These are phyloP conservation scores for Penicillium palitans DNA, from an alignment of 2,329 filamentous ascomycete genomes.

Conservation along the genomic window DNA sequence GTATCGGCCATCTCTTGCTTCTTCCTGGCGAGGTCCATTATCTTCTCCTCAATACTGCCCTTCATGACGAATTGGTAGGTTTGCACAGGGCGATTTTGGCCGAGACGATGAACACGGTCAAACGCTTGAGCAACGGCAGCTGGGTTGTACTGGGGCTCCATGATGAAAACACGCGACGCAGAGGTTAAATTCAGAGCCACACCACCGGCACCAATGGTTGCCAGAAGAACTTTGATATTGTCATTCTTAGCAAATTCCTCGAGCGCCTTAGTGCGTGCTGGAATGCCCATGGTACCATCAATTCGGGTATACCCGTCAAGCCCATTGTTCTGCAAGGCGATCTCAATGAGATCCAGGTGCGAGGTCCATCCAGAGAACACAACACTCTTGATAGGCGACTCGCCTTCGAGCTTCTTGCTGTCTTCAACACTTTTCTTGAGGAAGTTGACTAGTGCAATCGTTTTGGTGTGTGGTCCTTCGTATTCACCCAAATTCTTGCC, in stretches of 20 bases:
- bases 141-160: slow-evolving; percentile 98
- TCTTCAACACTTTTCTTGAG: slow-evolving; percentile 65
- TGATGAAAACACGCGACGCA: slow-evolving; percentile 85
- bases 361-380: slow-evolving; percentile 97
- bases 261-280: slow-evolving; percentile 72
- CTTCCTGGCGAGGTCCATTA: slow-evolving; percentile 83
- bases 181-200: slow-evolving; percentile 87
- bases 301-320: slow-evolving; percentile 70
- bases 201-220: slow-evolving; percentile 89
- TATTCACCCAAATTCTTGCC: slow-evolving; percentile 68
- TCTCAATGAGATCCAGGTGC: slow-evolving; percentile 87
- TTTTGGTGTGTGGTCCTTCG: slow-evolving; percentile 87
- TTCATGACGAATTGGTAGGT: slow-evolving; percentile 89
- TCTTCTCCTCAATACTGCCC: slow-evolving; percentile 89
- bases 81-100: slow-evolving; percentile 84
- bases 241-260: slow-evolving; percentile 73
- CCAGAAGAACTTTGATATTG: slow-evolving; percentile 74
- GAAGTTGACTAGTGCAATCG: slow-evolving; percentile 74
- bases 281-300: slow-evolving; percentile 82
- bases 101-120: slow-evolving; percentile 86
- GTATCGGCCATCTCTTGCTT: slow-evolving; percentile 89
- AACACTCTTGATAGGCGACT: slow-evolving; percentile 84
- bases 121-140: slow-evolving; percentile 92
- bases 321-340: slow-evolving; percentile 64
- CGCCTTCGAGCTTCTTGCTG: slow-evolving; percentile 52